Base-by-base conservation (phyloP, 2,329 filamentous ascomycete genomes). In the Aspergillus proliferans region DNA sequence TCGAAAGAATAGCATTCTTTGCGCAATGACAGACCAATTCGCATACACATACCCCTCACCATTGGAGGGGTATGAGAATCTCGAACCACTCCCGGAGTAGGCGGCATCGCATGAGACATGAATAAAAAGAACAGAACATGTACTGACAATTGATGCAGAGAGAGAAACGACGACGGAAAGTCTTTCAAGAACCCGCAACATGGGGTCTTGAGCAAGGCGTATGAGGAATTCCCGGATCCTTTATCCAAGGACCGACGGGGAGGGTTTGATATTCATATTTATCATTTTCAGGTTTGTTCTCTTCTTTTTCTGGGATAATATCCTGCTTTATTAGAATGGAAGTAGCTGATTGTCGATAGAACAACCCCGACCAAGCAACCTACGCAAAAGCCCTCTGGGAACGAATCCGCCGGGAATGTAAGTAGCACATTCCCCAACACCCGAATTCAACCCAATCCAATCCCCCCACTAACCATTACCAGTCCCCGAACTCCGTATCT, bases 181-280 rank as follows among this genome's bases (percentile, higher is more conserved):
- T 89, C 86, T 45, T 80, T 81, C 57, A 74, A 80, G 47, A 94
- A 94, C 59, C 81, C 81, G 0, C 74, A 80, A 28, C 74, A 80
- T 0, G 78, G 77, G 1, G 68, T 76, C 3, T 72, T 79, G 45
- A 92, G 87, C 64, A 71, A 77, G 46, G 81, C 87, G 12, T 95
- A 95, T 62, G 76, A 81, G 14, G 69, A 73, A 33, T 95, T 95
- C 58, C 69, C 78, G 0, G 75, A 79, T 2, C 87, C 88, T 0
- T 73, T 94, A 28, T 75, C 82, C 41, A 87, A 85, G 50, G 82
- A 78, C 2, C 66, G 63, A 2, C 77, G 82, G 5, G 87, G 87
- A 34, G 90, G 84, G 9, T 95, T 95, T 56, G 90, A 95, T 64
- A 71, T 94, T 14, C 90, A 95, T 68, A 84, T 95, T 59, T 95